Percentiles rank a stretch among this genome's conserved stretches.
These are phyloP conservation scores for Trichosanthes cucumerina DNA, from an alignment of 306 rosid genomes.

Conservation along the genomic window DNA sequence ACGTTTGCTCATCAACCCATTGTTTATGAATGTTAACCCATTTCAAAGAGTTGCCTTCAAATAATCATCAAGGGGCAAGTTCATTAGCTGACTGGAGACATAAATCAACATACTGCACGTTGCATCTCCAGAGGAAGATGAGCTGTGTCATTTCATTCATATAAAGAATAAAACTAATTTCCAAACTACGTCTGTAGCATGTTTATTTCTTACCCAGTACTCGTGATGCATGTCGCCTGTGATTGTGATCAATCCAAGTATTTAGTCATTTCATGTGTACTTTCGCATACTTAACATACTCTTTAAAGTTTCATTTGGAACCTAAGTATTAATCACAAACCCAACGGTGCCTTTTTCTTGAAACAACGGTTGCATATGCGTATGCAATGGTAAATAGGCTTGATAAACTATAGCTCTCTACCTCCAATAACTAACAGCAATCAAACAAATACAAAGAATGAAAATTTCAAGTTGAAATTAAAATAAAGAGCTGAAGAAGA, in stretches of 20 bases:
- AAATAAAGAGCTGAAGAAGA: not conserved
- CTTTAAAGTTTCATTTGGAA: not conserved
- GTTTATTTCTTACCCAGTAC: not conserved
- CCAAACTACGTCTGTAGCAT: not conserved
- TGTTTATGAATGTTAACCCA: not conserved
- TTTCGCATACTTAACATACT: not conserved
- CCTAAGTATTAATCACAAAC: not conserved
- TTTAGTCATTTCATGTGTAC: not conserved
- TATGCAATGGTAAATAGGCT: not conserved
- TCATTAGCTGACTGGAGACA: not conserved
- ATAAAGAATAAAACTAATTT: not conserved
- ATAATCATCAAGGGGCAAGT: not conserved
- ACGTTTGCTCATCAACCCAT: not conserved
- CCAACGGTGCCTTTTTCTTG: not conserved
- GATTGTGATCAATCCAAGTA: not conserved
- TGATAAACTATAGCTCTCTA: not conserved
- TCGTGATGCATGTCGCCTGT: not conserved
- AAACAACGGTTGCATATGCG: not conserved
- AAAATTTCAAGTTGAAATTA: not conserved
- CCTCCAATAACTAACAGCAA: not conserved
- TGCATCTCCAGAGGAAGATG: not conserved
- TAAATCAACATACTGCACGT: not conserved
- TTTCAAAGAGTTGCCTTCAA: not conserved
- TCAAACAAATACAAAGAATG: not conserved
- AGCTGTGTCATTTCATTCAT: not conserved